Base-by-base conservation (phyloP, 768 basidiomycete species). In the Suillus subalutaceus region DNA sequence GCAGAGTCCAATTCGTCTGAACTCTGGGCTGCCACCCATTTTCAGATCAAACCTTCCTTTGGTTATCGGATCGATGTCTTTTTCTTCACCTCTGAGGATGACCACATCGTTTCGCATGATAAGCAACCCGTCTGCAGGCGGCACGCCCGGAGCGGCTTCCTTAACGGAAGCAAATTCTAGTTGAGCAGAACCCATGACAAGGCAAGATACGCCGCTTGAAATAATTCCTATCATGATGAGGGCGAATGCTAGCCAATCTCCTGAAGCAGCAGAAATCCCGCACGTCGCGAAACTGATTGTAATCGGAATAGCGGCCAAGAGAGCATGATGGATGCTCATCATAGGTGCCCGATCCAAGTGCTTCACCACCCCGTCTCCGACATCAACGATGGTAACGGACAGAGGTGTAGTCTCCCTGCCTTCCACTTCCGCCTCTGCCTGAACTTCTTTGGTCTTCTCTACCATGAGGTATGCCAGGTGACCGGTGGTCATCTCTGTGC, bases 151-250 rank as follows among this genome's bases (percentile, higher is more conserved):
- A 3, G 77, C 72, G 3, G 77, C 72, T 26, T 52, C 43, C 48
- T 40, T 61, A 30, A 74, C 71, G 16, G 59, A 67, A 6, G 71
- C 52, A 26, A 76, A 66, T n/a, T 52, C 57, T 35, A 78, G 65
- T n/a, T 59, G 50, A 44, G 76, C 77, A 7, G 76, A 74, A 15
- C 77, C 77, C 13, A 78, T 75, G 15, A 75, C 71, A 3, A 73
- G 56, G 48, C 74, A 74, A 6, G 79, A 69, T 16, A 74, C n/a
- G 0, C 79, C 79, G 38, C 66, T 78, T 59, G 74, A 72, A 35
- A 79, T 4, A 37, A 79, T 73, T 2, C 79, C 79, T 18, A 77
- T 67, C 0, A 77, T 61, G 62, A 80, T 79, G 72, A 78, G 74
- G 0, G 72, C 43, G 56, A 75, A 78, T 38, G 64, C 63, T 50